phyloP scores from a whole-genome alignment of 495 filamentous ascomycete species.

The Penicillium soppii region DNA sequence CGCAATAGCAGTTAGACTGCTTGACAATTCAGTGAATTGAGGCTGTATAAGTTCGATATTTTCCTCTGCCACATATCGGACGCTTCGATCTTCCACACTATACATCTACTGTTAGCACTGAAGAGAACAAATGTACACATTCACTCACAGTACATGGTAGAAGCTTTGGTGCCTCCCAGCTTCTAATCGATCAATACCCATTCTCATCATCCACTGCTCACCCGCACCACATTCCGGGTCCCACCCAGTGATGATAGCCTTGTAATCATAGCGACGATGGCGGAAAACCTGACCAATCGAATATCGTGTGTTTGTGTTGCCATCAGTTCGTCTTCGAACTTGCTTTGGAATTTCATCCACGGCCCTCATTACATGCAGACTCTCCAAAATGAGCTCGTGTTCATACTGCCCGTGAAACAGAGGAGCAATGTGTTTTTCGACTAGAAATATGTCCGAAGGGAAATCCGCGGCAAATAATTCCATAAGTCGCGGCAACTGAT shows the following conservation, averaged over 20 bases:
- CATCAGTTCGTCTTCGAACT: constrained; percentile 41
- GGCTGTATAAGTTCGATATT: constrained; percentile 69
- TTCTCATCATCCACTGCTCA: constrained; percentile 57
- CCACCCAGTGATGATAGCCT: constrained; percentile 86
- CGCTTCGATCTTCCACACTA: constrained; percentile 68
- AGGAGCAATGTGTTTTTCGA: constrained; percentile 65
- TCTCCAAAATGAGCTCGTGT: constrained; percentile 47
- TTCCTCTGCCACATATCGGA: constrained; percentile 82
- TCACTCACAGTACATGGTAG: constrained; percentile 78
- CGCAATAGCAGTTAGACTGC: constrained; percentile 63
- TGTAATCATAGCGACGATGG: constrained; percentile 78
- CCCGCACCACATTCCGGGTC: constrained; percentile 56
- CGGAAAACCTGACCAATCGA: constrained; percentile 81
- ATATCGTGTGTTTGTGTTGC: constrained; percentile 55
- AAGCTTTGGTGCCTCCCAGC: constrained; percentile 73
- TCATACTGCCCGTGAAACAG: constrained; percentile 46
- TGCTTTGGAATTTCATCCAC: constrained; percentile 61
- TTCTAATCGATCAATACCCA: constrained; percentile 60
- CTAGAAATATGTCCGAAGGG: constrained; percentile 60
- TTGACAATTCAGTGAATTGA: constrained; percentile 43
- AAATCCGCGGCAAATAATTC: constrained; percentile 64
- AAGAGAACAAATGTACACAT: not conserved
- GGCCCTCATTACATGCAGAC: constrained; percentile 56
- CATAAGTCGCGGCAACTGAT: constrained; percentile 65
- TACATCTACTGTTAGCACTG: constrained; percentile 2